Conservation (phyloP, 495 filamentous ascomycete genomes). For the Lepidopterella palustris region DNA sequence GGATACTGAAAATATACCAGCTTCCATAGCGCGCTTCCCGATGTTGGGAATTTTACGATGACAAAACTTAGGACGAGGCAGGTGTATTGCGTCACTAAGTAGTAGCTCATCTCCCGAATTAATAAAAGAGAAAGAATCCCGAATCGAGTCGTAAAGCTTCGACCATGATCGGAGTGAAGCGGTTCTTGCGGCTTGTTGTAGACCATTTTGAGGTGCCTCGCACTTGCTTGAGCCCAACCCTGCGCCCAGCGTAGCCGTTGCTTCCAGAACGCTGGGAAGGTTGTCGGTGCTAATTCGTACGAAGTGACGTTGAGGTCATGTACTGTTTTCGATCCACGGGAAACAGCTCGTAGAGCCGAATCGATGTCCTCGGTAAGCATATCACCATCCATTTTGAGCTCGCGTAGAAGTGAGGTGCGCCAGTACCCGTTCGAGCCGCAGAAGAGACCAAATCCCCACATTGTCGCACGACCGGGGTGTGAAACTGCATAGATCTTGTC, state of each 20-base stretch:
- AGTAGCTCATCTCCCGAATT: constrained; percentile 36
- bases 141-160: constrained; percentile 27
- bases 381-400: constrained; percentile 38
- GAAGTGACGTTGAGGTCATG: constrained; percentile 37
- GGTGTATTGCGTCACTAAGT: constrained; percentile 35
- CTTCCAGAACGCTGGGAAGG: constrained; percentile 36
- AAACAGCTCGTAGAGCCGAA: constrained; percentile 37
- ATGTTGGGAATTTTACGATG: constrained; percentile 32
- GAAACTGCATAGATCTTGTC: constrained; percentile 43
- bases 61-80: constrained; percentile 33
- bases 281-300: constrained; percentile 35
- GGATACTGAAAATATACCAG: constrained; percentile 37
- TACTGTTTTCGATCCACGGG: constrained; percentile 30
- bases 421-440: constrained; percentile 41
- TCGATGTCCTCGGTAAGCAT: constrained; percentile 43
- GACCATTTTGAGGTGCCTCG: constrained; percentile 30
- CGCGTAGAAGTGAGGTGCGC: constrained; percentile 33
- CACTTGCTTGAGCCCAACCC: constrained; percentile 36
- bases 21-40: constrained; percentile 19
- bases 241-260: constrained; percentile 38
- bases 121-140: constrained; percentile 34
- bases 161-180: constrained; percentile 15
- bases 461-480: constrained; percentile 36
- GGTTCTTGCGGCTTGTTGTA: constrained; percentile 26
- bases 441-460: constrained; percentile 40